Evolutionary conservation across 345 rosid species (phyloP), one percentile per base, ranked within the genome.

Genomic region (Lepidium sativum): DNA sequence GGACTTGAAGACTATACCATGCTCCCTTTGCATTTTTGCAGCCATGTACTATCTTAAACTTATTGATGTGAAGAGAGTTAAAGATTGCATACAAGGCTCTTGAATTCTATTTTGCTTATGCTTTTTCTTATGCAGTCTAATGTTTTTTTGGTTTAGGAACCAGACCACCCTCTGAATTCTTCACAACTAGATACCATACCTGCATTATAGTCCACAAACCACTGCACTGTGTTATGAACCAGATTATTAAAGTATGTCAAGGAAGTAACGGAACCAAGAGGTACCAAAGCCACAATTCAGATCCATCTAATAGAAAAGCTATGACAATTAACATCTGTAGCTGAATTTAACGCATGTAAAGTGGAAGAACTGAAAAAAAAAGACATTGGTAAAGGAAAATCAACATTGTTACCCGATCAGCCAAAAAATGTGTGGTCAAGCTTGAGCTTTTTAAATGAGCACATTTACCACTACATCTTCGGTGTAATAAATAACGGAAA

Each of bases 121-220:
- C n/a, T n/a, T n/a, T n/a, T n/a, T n/a, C n/a, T n/a, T n/a, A n/a
- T n/a, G n/a, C n/a, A n/a, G n/a, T n/a, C n/a, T n/a, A n/a, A n/a
- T n/a, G n/a, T n/a, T n/a, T n/a, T n/a, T n/a, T n/a, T n/a, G n/a
- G n/a, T n/a, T n/a, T n/a, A n/a, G n/a, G n/a, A n/a, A n/a, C n/a
- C n/a, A n/a, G n/a, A n/a, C n/a, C n/a, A n/a, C n/a, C n/a, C n/a
- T n/a, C n/a, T n/a, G n/a, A n/a, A n/a, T n/a, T n/a, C n/a, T n/a
- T n/a, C n/a, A n/a, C 97, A 90, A 60, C 90, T 86, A 71, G 89
- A 94, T 66, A 92, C 95, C 60, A 94, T 69, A 6, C 95, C 99
- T 35, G 97, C 97, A 82, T 90, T 88, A 64, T 94, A 94, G 84
- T 88, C 97, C 9, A 90, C 96, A 72, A 94, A 95, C 99, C 99